Evolutionary conservation across 352 stramenopile species (phyloP), one percentile per base, ranked within the genome.

Genomic region (Phytophthora quininea): DNA sequence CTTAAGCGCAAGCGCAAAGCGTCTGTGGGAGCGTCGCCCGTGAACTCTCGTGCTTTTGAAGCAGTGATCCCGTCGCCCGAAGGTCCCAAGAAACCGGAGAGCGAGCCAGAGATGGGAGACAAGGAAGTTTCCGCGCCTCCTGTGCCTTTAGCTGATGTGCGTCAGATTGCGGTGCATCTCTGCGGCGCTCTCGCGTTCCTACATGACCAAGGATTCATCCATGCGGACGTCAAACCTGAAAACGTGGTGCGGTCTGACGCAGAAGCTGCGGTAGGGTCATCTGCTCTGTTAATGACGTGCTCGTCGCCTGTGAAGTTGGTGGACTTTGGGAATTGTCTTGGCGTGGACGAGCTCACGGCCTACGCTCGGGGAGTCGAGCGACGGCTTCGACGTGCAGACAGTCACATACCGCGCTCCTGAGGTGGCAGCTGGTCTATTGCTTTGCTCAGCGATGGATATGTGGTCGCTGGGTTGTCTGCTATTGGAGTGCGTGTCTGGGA

Each of bases 291-390:
- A 9, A 33, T 47, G 12, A 33, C 43, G 5, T 70, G 56, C 32
- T 72, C 56, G 2, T 74, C 63, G 2, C 67, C 66, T n/a, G 57
- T 91, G 24, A 90, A 89, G 69, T 74, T 93, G 24, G 76, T 91
- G 43, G 86, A 93, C 74, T 90, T 92, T 81, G 86, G 86, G 15
- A 93, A 93, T 55, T 89, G 82, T 47, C 73, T 93, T 31, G 76
- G 89, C 51, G 58, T 37, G 12, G 65, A 56, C 19, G 66, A 85
- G 58, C 54, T 89, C 27, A 57, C 59, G 4, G 50, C 79, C 37
- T 82, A 86, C 37, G 51, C 68, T 9, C 67, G 71, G 78, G 38
- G 53, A 69, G 7, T 47, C 58, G 24, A 67, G 35, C 46, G 64
- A 50, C 11, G 80, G 80, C 38, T 92, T 89, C 30, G 83, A 93